phyloP scores from a whole-genome alignment of 2,329 filamentous ascomycete species.

The Stagonosporopsis vannaccii region DNA sequence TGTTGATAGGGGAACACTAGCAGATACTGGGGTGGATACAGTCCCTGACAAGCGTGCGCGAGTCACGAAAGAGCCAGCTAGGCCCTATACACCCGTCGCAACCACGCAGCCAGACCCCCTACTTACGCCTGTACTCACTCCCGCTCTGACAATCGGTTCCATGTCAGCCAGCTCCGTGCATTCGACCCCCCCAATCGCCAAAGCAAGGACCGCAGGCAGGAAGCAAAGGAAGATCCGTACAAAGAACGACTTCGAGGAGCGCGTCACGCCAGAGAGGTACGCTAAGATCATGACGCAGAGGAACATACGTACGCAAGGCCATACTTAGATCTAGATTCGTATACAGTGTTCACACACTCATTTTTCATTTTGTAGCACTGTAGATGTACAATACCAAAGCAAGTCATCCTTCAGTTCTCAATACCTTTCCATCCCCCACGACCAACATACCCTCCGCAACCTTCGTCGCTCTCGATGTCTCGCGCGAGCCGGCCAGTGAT shows the following conservation, averaged over 20 bases:
- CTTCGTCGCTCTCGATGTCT: constrained; percentile 69
- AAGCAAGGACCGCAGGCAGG: constrained; percentile 3
- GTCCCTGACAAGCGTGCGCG: background rate
- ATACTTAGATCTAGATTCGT: background rate
- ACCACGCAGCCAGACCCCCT: background rate
- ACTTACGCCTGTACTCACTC: background rate
- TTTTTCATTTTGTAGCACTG: background rate
- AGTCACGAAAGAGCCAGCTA: background rate
- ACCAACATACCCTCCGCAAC: constrained; percentile 63
- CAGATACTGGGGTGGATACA: background rate
- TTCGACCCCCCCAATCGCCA: constrained; percentile 1
- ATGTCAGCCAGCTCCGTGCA: background rate
- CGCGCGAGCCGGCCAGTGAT: constrained; percentile 67
- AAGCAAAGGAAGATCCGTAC: constrained; percentile 1
- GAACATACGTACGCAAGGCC: background rate
- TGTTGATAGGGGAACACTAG: background rate
- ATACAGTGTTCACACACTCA: background rate
- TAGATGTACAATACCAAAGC: background rate
- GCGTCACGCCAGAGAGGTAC: constrained; percentile 2
- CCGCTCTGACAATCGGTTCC: background rate
- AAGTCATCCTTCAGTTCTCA: background rate
- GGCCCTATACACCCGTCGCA: background rate
- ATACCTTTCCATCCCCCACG: constrained; percentile 70
- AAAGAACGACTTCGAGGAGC: constrained; percentile 6
- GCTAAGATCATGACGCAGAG: background rate